phyloP scores from a whole-genome alignment of 2,329 filamentous ascomycete genomes.

The Colletotrichum incanum region DNA sequence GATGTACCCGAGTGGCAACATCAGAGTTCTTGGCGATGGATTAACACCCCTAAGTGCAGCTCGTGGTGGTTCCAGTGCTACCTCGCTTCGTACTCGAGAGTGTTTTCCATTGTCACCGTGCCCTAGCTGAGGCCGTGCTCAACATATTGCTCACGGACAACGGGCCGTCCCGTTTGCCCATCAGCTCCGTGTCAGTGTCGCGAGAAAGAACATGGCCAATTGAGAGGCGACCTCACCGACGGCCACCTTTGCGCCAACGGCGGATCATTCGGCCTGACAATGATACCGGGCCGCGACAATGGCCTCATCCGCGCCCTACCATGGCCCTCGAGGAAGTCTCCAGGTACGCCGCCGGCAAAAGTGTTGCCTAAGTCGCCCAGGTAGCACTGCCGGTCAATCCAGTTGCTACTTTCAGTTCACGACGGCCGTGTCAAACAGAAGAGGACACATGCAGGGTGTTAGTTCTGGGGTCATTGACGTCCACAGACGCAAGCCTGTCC shows the following conservation, averaged over 20 bases:
- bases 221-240: conserved; percentile 23
- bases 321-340: neutral
- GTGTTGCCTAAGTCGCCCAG: conserved; percentile 15
- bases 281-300: conserved; percentile 25
- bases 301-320: conserved; percentile 16
- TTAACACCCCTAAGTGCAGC: neutral
- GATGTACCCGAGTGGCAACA: conserved; percentile 7
- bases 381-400: conserved; percentile 7
- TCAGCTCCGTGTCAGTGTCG: conserved; percentile 18
- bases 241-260: conserved; percentile 4
- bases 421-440: neutral
- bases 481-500: conserved; percentile 51
- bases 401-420: neutral
- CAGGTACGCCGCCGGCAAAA: conserved; percentile 26
- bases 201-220: conserved; percentile 9
- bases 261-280: conserved; percentile 18
- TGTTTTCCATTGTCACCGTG: too few relatives aligned
- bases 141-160: conserved; percentile 6
- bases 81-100: neutral
- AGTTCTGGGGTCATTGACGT: conserved; percentile 2
- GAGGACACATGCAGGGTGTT: neutral
- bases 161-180: conserved; percentile 35
- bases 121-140: conserved; percentile 10
- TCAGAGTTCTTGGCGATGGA: neutral
- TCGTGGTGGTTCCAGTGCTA: neutral